Evolutionary conservation across 2,329 filamentous ascomycete species (phyloP).

Genomic region (Aschersonia sp.): DNA sequence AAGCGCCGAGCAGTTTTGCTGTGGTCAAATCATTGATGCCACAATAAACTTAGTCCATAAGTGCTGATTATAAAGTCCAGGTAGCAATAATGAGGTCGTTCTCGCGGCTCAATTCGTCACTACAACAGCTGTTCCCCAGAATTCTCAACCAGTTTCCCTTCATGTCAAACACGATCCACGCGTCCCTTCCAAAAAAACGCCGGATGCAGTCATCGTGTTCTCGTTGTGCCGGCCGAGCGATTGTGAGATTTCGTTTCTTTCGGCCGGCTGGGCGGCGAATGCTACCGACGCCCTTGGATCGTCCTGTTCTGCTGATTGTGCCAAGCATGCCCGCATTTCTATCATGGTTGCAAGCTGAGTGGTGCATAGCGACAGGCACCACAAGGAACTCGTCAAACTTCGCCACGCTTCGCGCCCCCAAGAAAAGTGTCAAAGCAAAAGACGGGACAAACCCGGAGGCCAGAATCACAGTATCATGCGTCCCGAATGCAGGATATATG

Average conservation of each 20-base stretch:
- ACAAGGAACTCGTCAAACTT: too few species aligned
- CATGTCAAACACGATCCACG: background rate
- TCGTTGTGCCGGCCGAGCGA: background rate
- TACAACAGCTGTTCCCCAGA: background rate
- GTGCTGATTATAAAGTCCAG: conserved; percentile 6
- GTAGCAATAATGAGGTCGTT: background rate
- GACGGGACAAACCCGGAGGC: too few species aligned
- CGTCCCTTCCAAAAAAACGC: background rate
- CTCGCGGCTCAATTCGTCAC: background rate
- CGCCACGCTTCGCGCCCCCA: too few species aligned
- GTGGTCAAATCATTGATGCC: conserved; percentile 7
- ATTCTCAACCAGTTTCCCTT: background rate
- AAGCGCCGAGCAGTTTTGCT: background rate
- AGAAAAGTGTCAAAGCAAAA: too few species aligned
- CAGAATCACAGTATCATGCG: too few species aligned
- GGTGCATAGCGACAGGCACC: too few species aligned
- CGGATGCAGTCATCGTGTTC: background rate
- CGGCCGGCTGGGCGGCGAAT: too few species aligned
- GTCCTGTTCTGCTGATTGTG: too few species aligned
- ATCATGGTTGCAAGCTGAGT: too few species aligned
- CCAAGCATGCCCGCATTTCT: background rate
- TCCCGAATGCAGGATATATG: too few species aligned
- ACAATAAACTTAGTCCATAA: conserved; percentile 8
- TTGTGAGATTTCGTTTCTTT: too few species aligned
- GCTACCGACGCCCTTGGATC: too few species aligned